Base-by-base conservation (phyloP, 2,329 filamentous ascomycete genomes). In the Corniculantispora saksenae region DNA sequence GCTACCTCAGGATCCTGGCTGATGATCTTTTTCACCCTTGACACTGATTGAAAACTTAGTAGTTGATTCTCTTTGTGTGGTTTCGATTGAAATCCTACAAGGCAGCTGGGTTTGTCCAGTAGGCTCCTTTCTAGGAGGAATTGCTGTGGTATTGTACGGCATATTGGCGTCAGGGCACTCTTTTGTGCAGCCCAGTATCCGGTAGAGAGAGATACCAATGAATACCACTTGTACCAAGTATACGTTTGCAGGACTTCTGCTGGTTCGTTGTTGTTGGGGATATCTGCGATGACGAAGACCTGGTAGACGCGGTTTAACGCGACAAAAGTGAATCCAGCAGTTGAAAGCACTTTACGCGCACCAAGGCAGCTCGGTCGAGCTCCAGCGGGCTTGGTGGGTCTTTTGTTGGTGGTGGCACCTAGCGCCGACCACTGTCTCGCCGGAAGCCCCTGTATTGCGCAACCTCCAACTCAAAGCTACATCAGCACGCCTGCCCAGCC, bases 1-100 rank as follows among this genome's bases (percentile, higher is more conserved):
- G 83, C 84, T 67, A 97, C 91, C 68, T 97, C 94, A 51, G 92
- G 88, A 77, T 99, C 95, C 65, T 93, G 86, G 57, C 88, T 86
- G 67, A 99, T 92, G 75, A 99, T 97, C 80, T 97, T 97, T 80
- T 97, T 97, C 66, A 99, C 92, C 72, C 95, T 88, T 21, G 95
- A 92, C 64, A 98, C 95, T 98, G 15, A 47, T 59, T 58, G 66
- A 38, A 66, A 66, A 9, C 9, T 70, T 3, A 67, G 63, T 53
- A 40, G 32, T n/a, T 2, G 35, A 23, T n/a, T n/a, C n/a, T 8
- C 27, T 62, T 56, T 55, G 54, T 35, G 50, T 48, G 21, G 17
- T 38, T 6, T 35, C 17, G 5, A 29, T 56, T 15, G 50, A 23
- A 61, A 82, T 35, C 91, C 79, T 82, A 97, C 94, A 83, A 10